These are phyloP conservation scores for Leptographium flavum DNA, from an alignment of 2,329 filamentous ascomycete genomes.

Conservation along the genomic window DNA sequence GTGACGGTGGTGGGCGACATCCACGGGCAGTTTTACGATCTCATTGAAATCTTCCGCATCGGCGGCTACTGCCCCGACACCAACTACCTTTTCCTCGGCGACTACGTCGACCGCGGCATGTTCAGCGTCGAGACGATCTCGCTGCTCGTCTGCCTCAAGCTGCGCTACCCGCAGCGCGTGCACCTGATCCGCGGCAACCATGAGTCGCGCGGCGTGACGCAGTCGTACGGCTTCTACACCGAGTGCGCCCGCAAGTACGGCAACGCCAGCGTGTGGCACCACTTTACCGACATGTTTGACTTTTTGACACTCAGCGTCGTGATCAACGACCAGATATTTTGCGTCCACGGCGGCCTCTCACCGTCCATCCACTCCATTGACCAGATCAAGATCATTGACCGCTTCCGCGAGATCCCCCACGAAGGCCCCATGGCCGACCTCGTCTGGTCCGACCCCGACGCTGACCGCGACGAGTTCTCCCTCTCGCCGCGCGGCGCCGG, in stretches of 20 bases:
- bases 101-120: constrained; percentile 96
- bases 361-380: constrained; percentile 95
- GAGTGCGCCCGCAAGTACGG: constrained; percentile 97
- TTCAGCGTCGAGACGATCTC: constrained; percentile 99
- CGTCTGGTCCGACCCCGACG: constrained; percentile 95
- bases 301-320: constrained; percentile 93
- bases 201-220: constrained; percentile 91
- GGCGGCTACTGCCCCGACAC: constrained; percentile 95
- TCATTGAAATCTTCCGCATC: constrained; percentile 98
- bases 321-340: constrained; percentile 98
- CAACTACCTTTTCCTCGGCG: constrained; percentile 93
- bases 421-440: constrained; percentile 99
- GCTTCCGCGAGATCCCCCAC: constrained; percentile 95
- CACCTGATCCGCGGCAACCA: constrained; percentile 96
- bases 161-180: constrained; percentile 90
- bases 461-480: constrained; percentile 94
- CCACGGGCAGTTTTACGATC: constrained; percentile 96
- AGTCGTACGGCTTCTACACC: constrained; percentile 98
- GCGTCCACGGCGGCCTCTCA: constrained; percentile 82
- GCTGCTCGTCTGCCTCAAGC: constrained; percentile 88
- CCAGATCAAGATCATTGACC: constrained; percentile 98
- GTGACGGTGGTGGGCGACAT: constrained; percentile 98
- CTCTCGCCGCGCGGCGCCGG: constrained; percentile 85
- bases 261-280: constrained; percentile 97
- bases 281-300: constrained; percentile 99